Conservation (phyloP, 345 rosid genomes). For the Rhodomyrtus tomentosa region DNA sequence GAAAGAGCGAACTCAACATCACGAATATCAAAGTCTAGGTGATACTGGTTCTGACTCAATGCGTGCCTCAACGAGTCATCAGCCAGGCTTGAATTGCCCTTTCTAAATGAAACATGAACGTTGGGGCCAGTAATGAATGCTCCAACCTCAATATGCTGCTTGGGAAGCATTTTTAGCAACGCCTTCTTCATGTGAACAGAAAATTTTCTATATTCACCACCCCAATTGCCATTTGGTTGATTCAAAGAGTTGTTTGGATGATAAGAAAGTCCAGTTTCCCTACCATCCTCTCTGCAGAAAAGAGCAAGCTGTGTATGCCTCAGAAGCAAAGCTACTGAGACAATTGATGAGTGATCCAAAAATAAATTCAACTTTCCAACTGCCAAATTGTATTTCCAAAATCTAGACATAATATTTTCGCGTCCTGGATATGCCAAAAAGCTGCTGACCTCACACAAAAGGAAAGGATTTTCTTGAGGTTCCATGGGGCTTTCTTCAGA, state of each 20-base stretch:
- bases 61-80: background rate
- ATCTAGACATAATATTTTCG: slow-evolving; percentile 31
- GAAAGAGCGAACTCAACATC: slow-evolving; percentile 52
- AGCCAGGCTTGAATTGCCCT: slow-evolving; percentile 18
- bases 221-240: slow-evolving; percentile 25
- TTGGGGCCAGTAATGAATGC: slow-evolving; percentile 61
- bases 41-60: slow-evolving; percentile 16
- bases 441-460: slow-evolving; percentile 54
- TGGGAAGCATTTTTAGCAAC: slow-evolving; percentile 45
- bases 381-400: slow-evolving; percentile 51
- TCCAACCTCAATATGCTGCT: slow-evolving; percentile 59
- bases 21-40: slow-evolving; percentile 49
- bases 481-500: slow-evolving; percentile 34
- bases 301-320: slow-evolving; percentile 41
- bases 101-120: slow-evolving; percentile 32
- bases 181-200: slow-evolving; percentile 24
- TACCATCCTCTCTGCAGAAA: slow-evolving; percentile 17
- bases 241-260: slow-evolving; percentile 11
- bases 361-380: slow-evolving; percentile 51
- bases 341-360: slow-evolving; percentile 40
- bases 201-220: slow-evolving; percentile 21
- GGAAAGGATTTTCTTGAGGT: slow-evolving; percentile 44
- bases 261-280: slow-evolving; percentile 14
- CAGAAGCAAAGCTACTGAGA: slow-evolving; percentile 41
- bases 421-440: slow-evolving; percentile 30